These are phyloP conservation scores for Scutellaria galericulata DNA, from an alignment of 257 asterid genomes.

Conservation along the genomic window DNA sequence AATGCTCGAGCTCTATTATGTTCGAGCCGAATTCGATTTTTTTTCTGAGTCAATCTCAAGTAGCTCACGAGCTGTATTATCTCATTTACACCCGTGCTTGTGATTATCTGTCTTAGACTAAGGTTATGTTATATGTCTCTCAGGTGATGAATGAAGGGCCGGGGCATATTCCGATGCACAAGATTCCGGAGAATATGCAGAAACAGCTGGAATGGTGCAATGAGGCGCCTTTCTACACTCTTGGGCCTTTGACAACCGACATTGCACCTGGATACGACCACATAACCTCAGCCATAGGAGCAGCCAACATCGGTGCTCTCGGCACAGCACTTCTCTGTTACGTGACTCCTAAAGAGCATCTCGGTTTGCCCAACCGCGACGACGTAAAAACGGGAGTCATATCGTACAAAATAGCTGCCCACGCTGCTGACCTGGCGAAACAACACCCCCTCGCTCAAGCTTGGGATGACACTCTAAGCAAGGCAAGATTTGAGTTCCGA, in stretches of 20 bases:
- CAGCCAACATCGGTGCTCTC: conserved; percentile 94
- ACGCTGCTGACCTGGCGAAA: conserved; percentile 93
- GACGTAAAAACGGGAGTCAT: conserved; percentile 90
- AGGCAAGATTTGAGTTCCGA: conserved; percentile 94
- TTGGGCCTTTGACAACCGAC: conserved; percentile 90
- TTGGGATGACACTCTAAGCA: conserved; percentile 94
- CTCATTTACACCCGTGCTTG: no score
- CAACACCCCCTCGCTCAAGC: conserved; percentile 88
- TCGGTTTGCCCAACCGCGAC: conserved; percentile 83
- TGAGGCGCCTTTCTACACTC: conserved; percentile 96
- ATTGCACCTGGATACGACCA: conserved; percentile 97
- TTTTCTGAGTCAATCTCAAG: no score
- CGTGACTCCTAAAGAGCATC: conserved; percentile 95
- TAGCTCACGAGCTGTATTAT: no score
- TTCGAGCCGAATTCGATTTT: no score
- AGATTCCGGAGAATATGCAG: conserved; percentile 96
- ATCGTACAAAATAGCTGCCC: conserved; percentile 88
- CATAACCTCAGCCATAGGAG: conserved; percentile 94
- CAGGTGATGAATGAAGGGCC: conserved; percentile 99
- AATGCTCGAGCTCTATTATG: no score
- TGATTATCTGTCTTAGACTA: neutral
- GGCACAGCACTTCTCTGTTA: conserved; percentile 95
- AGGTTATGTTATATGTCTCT: conserved; percentile 8
- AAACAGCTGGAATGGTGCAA: conserved; percentile 94
- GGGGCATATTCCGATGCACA: conserved; percentile 91